phyloP scores from a whole-genome alignment of 768 basidiomycete genomes.

The Podaxis sp. region DNA sequence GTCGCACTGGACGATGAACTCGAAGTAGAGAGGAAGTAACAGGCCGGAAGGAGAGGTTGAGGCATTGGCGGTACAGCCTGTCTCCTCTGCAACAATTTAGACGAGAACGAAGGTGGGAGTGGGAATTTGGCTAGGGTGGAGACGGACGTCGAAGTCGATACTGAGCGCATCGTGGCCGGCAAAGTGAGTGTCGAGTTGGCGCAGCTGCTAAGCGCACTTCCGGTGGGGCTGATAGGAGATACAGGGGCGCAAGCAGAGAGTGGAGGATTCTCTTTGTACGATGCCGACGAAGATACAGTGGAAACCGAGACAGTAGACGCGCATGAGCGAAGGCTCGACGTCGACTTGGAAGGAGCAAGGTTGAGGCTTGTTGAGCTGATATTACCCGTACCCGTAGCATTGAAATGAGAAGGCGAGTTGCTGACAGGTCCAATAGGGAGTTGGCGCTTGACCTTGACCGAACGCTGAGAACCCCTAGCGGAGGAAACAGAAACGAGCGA shows the following conservation, averaged over 20 bases:
- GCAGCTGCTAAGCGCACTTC: neutral
- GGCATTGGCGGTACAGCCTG: slow-evolving; percentile 4
- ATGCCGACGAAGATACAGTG: neutral
- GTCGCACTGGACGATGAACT: neutral
- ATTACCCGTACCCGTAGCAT: neutral
- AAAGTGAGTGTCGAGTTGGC: neutral
- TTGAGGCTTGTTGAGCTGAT: neutral
- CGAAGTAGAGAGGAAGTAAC: neutral
- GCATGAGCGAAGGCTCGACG: slow-evolving; percentile 1
- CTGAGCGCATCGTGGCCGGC: neutral
- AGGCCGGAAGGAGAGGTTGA: neutral
- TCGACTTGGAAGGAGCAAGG: neutral
- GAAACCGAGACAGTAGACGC: neutral
- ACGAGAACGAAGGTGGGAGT: slow-evolving; percentile 12
- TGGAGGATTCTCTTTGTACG: neutral
- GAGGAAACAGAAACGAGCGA: slow-evolving; percentile 1
- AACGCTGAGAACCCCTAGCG: neutral
- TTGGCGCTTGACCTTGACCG: slow-evolving; percentile 4
- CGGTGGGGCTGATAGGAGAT: neutral
- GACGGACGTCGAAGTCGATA: slow-evolving; percentile 6
- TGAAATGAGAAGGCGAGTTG: neutral
- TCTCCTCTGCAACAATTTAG: slow-evolving; percentile 7
- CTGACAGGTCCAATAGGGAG: slow-evolving; percentile 9
- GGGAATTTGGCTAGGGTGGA: slow-evolving; percentile 13
- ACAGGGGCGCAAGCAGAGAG: neutral